These are phyloP conservation scores for Monosporascus cannonballus DNA, from an alignment of 2,329 filamentous ascomycete genomes.

Conservation along the genomic window DNA sequence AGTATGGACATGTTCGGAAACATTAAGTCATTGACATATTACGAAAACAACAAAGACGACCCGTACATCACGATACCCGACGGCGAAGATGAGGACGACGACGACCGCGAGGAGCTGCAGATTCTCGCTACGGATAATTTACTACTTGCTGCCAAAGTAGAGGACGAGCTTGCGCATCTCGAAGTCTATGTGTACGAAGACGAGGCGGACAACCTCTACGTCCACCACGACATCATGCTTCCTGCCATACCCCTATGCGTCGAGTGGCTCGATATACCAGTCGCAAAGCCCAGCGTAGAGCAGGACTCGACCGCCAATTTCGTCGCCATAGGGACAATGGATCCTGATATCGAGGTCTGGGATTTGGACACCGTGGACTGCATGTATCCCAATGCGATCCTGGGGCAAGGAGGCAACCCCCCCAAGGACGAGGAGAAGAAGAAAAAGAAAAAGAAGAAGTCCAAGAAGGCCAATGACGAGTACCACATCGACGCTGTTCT, in stretches of 20 bases:
- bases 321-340: constrained; percentile 92
- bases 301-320: constrained; percentile 75
- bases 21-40: constrained; percentile 86
- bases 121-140: constrained; percentile 90
- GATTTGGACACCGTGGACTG: constrained; percentile 92
- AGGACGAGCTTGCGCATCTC: constrained; percentile 93
- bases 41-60: constrained; percentile 89
- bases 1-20: constrained; percentile 93
- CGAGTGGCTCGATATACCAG: constrained; percentile 93
- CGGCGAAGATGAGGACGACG: constrained; percentile 66
- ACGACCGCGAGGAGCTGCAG: constrained; percentile 90
- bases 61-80: constrained; percentile 90
- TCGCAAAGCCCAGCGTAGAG: constrained; percentile 60
- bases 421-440: constrained; percentile 50
- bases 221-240: constrained; percentile 99
- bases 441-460: constrained; percentile 89
- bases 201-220: constrained; percentile 89
- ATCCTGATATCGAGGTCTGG: constrained; percentile 98
- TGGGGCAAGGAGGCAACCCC: constrained; percentile 63
- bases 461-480: constrained; percentile 78
- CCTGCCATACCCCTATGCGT: constrained; percentile 92
- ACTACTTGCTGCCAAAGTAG: constrained; percentile 84
- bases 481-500: constrained; percentile 95
- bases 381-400: constrained; percentile 97
- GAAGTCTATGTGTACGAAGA: constrained; percentile 99